These are phyloP conservation scores for Straminergon stramineum DNA, from an alignment of 225 moss, liverwort and hornwort species.

Conservation along the genomic window DNA sequence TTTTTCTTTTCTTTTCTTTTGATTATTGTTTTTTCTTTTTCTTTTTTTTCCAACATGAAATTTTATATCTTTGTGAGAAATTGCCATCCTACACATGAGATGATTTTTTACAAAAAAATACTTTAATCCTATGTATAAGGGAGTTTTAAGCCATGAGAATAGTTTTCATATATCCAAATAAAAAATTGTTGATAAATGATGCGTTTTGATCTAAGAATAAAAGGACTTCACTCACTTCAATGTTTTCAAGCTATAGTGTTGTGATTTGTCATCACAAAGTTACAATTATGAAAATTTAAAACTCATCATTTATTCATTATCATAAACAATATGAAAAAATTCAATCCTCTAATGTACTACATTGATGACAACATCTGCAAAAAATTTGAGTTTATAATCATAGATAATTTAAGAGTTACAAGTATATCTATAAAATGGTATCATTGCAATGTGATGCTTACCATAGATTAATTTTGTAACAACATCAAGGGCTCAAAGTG, in stretches of 20 bases:
- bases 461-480: accelerated
- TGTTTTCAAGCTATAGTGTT: not conserved
- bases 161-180: not conserved
- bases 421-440: not conserved
- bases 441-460: not conserved
- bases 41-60: too few species aligned
- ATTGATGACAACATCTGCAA: not conserved
- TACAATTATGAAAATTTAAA: not conserved
- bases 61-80: too few species aligned
- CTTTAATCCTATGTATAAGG: not conserved
- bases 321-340: too few species aligned
- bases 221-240: accelerated
- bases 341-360: too few species aligned
- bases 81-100: not conserved
- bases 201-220: not conserved
- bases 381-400: not conserved
- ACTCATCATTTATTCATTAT: not conserved
- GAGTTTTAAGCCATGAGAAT: not conserved
- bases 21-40: too few species aligned
- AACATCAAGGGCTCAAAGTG: not conserved
- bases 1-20: too few species aligned
- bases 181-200: not conserved
- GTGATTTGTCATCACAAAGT: not conserved
- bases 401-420: not conserved
- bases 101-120: not conserved